Evolutionary conservation across 2,329 filamentous ascomycete genomes (phyloP).

Genomic region (Aspergillus ustus): DNA sequence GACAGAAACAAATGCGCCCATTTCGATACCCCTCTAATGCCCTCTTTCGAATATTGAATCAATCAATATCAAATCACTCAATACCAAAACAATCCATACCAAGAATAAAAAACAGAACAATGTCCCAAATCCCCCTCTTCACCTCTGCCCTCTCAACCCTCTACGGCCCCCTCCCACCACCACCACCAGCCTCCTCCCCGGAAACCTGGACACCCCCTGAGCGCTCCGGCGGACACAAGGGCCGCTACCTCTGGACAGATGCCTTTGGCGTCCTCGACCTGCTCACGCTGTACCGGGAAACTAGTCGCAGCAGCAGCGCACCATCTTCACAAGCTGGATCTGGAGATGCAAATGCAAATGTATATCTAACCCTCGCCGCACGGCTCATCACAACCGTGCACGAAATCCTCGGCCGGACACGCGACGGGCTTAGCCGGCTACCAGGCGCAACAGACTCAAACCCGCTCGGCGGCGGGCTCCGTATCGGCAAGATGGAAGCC

Average conservation of each 20-base stretch:
- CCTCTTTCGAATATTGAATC: background rate
- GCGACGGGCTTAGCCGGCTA: slow-evolving; percentile 54
- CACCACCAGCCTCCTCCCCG: slow-evolving; percentile 36
- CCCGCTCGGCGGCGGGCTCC: slow-evolving; percentile 59
- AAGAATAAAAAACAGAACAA: background rate
- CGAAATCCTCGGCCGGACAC: slow-evolving; percentile 56
- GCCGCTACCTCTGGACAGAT: slow-evolving; percentile 66
- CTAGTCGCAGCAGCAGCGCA: slow-evolving; percentile 15
- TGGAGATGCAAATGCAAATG: no score
- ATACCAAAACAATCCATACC: background rate
- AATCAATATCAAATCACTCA: no score
- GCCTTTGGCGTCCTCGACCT: slow-evolving; percentile 65
- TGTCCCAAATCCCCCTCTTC: slow-evolving; percentile 32
- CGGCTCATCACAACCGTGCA: slow-evolving; percentile 59
- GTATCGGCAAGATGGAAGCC: slow-evolving; percentile 61
- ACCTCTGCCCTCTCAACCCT: slow-evolving; percentile 45
- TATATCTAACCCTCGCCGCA: slow-evolving; percentile 56
- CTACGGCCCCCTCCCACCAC: slow-evolving; percentile 45
- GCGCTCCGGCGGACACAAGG: slow-evolving; percentile 59
- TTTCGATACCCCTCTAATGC: no score
- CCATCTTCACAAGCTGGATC: background rate
- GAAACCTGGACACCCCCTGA: slow-evolving; percentile 55
- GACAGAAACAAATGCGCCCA: background rate
- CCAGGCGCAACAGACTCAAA: slow-evolving; percentile 57
- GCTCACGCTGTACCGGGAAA: slow-evolving; percentile 57